These are phyloP conservation scores for Imleria badia DNA, from an alignment of 768 basidiomycete genomes.

Conservation along the genomic window DNA sequence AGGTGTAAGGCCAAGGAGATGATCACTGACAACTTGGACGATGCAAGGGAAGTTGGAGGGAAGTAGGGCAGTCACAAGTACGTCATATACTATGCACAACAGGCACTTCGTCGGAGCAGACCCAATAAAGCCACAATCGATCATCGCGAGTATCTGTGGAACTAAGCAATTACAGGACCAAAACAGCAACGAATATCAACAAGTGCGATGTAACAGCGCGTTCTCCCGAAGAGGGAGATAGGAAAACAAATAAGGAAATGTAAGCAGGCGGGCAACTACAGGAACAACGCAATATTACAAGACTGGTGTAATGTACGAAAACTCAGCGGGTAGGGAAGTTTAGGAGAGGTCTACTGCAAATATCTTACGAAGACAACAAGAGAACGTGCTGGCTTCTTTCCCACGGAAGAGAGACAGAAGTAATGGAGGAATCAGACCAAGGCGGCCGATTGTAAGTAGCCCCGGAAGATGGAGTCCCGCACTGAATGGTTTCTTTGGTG, in stretches of 20 bases:
- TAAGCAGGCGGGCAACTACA: background rate
- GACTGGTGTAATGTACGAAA: conserved; percentile 5
- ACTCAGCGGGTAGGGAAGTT: background rate
- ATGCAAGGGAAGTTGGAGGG: background rate
- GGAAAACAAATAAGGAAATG: conserved; percentile 1
- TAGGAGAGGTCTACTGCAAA: background rate
- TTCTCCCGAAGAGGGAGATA: background rate
- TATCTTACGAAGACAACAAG: conserved; percentile 12
- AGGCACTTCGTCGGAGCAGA: conserved; percentile 20
- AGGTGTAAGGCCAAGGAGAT: background rate
- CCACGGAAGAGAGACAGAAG: background rate
- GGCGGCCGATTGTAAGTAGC: conserved; percentile 70
- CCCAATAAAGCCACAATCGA: conserved; percentile 19
- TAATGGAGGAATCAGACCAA: conserved; percentile 46
- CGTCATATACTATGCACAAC: conserved; percentile 5
- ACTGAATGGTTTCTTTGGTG: conserved; percentile 38
- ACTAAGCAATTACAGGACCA: conserved; percentile 9
- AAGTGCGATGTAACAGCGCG: background rate
- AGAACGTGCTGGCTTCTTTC: background rate
- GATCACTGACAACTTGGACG: background rate
- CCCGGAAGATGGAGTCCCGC: conserved; percentile 74
- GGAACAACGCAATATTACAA: conserved; percentile 5
- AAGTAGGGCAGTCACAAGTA: background rate
- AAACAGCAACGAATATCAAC: conserved; percentile 15
- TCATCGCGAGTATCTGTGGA: background rate